These are phyloP conservation scores for Venturia oleaginea DNA, from an alignment of 2,329 filamentous ascomycete species.

Conservation along the genomic window DNA sequence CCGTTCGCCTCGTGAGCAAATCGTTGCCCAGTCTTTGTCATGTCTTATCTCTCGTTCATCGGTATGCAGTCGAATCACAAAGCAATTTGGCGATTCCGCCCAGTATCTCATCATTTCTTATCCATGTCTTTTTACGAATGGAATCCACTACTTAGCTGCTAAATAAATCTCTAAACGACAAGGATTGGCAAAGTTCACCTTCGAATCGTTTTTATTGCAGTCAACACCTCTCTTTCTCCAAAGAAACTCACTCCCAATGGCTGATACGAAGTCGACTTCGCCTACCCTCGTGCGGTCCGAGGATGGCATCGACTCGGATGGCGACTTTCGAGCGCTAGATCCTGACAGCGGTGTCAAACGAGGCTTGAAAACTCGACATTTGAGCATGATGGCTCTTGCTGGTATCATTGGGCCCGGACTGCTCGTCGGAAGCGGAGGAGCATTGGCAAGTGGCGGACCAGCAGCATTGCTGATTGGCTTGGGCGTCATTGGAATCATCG, in stretches of 20 bases:
- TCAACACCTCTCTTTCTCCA: too few species aligned
- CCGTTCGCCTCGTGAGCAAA: background rate
- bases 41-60: background rate
- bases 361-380: conserved; percentile 58
- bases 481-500: conserved; percentile 53
- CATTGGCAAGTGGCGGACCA: conserved; percentile 27
- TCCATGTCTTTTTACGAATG: background rate
- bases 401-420: conserved; percentile 61
- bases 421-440: conserved; percentile 63
- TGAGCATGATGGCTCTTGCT: conserved; percentile 47
- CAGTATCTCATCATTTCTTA: background rate
- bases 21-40: background rate
- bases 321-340: conserved; percentile 35
- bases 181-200: too few species aligned
- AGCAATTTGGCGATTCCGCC: background rate
- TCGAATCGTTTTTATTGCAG: too few species aligned
- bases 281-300: too few species aligned
- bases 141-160: background rate
- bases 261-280: too few species aligned
- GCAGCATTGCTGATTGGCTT: conserved; percentile 34
- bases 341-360: conserved; percentile 58
- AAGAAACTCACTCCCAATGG: too few species aligned
- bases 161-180: too few species aligned
- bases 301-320: background rate
- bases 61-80: background rate